Conservation (phyloP, 1,284 basidiomycete species). For the Veloporphyrellus conicus region DNA sequence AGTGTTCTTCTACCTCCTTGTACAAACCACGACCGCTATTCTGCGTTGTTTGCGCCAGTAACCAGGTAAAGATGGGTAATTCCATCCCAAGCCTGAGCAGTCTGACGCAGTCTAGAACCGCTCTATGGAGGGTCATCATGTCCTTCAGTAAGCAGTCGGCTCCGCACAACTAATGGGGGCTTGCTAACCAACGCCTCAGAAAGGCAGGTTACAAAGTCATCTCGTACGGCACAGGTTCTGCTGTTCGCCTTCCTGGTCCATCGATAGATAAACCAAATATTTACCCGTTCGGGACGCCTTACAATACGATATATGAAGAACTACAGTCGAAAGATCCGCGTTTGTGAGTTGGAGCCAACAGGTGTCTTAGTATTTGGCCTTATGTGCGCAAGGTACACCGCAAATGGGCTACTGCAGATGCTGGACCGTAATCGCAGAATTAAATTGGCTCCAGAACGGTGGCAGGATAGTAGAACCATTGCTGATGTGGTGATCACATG, state of each 20-base stretch:
- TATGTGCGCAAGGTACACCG: constrained; percentile 67
- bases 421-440: constrained; percentile 92
- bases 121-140: constrained; percentile 97
- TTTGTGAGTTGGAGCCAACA: constrained; percentile 53
- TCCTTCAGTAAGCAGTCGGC: constrained; percentile 66
- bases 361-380: constrained; percentile 8
- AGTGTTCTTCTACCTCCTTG: constrained; percentile 18
- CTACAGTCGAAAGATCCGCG: constrained; percentile 81
- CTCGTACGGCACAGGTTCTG: constrained; percentile 94
- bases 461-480: constrained; percentile 86
- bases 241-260: constrained; percentile 92
- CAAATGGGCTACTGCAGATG: constrained; percentile 97
- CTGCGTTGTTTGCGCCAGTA: constrained; percentile 97
- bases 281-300: constrained; percentile 97
- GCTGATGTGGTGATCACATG: constrained; percentile 98
- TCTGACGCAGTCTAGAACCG: constrained; percentile 68
- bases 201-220: constrained; percentile 89
- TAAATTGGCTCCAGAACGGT: constrained; percentile 91
- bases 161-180: not conserved
- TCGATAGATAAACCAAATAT: constrained; percentile 98
- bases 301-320: constrained; percentile 94
- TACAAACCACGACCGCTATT: constrained; percentile 76
- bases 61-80: constrained; percentile 62
- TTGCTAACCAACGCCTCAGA: constrained; percentile 36
- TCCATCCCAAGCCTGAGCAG: not conserved